Base-by-base conservation (phyloP, 352 stramenopile species). In the Pythium biforme region DNA sequence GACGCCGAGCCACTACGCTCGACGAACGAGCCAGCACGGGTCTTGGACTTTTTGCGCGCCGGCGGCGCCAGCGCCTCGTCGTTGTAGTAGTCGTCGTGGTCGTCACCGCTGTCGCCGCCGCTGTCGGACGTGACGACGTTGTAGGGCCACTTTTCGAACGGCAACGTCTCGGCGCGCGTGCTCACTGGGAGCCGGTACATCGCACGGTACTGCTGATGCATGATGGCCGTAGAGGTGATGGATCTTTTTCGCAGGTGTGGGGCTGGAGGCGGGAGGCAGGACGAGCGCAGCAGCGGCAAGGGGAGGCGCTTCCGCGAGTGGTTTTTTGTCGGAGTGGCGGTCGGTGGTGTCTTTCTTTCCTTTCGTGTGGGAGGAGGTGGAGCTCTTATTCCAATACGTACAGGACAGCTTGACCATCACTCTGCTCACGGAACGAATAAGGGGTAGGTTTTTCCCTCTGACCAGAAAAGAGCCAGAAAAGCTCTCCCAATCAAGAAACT, bases 171-270 rank as follows among this genome's bases (percentile, higher is more conserved):
- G 46, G 14, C 46, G 23, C 23, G 20, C 9, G 37, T 33, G 19
- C 19, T 6, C 51, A 33, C 20, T 20, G 51, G 23, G 5, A 25
- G 51, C 3, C 33, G 51, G 33, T 57, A 47, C 51, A 57, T 57
- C 5, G 51, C 51, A 8, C 51, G 51, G 25, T 57, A 57, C 51
- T 48, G 51, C 23, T 57, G 51, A 22, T 57, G 51, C 51, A 57
- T 57, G 3, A 8, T 55, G 14, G 34, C 14, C 2, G 34, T 3
- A 11, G 8, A 5, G 8, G 34, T 11, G 34, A 33, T 33, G 29
- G 40, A 46, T 46, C 40, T 46, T 46, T 9, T 40, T 40, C 29
- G 29, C 9, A 40, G n/a, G n/a, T n/a, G n/a, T n/a, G n/a, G n/a
- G n/a, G n/a, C 34, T 40, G 34, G 34, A 4, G 34, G 9, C 2